These are phyloP conservation scores for Moesziomyces aphidis DNA, from an alignment of 1,284 basidiomycete genomes.

Conservation along the genomic window DNA sequence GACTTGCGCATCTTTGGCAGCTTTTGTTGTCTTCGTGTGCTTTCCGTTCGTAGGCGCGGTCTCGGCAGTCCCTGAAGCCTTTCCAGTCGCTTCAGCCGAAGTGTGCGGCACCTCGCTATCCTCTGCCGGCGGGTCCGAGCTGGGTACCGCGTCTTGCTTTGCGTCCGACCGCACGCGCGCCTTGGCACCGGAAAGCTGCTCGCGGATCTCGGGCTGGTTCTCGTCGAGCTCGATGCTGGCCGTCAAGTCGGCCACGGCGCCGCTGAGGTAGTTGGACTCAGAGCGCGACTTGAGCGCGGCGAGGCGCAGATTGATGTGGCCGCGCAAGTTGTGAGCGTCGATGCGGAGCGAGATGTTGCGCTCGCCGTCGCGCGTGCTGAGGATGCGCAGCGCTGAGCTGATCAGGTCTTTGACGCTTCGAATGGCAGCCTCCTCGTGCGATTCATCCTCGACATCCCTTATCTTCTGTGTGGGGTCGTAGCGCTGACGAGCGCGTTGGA, in stretches of 20 bases:
- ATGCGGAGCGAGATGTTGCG: conserved; percentile 30
- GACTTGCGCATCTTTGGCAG: background rate
- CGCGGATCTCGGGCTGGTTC: conserved; percentile 10
- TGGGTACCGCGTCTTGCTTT: background rate
- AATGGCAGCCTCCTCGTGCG: conserved; percentile 2
- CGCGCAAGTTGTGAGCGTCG: conserved; percentile 31
- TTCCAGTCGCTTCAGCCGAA: background rate
- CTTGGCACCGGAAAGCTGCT: conserved; percentile 10
- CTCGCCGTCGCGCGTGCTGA: conserved; percentile 20
- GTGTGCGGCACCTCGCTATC: background rate
- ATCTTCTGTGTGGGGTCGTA: background rate
- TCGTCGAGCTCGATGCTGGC: conserved; percentile 26
- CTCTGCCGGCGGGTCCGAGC: background rate
- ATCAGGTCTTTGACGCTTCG: conserved; percentile 25
- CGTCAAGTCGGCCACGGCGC: conserved; percentile 29
- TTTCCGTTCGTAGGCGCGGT: background rate
- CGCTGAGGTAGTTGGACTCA: conserved; percentile 19
- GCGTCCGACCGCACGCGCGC: conserved; percentile 3
- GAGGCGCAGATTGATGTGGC: conserved; percentile 24
- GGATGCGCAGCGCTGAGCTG: conserved; percentile 30
- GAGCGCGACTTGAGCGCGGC: conserved; percentile 12
- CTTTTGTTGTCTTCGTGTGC: background rate
- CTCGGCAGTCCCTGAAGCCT: background rate
- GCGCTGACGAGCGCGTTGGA: conserved; percentile 7
- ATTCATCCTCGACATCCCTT: background rate